Percentiles rank a stretch among this genome's conserved stretches.
Evolutionary conservation across 768 basidiomycete genomes (phyloP).

Genomic region (Saitozyma podzolica): DNA sequence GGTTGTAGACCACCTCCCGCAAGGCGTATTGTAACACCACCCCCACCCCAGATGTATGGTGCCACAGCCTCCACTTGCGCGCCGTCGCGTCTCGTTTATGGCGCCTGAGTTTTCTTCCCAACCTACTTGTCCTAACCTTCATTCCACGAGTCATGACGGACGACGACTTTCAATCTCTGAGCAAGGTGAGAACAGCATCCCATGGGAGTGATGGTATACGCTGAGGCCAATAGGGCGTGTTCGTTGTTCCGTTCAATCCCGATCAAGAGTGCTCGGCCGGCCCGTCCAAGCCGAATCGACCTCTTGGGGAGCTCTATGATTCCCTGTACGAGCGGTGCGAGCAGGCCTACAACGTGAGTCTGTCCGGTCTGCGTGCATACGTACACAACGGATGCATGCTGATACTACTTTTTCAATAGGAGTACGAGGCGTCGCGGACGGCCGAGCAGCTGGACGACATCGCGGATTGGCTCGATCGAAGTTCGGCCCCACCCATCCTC

Average conservation of each 20-base stretch:
- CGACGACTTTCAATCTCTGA: slow-evolving; percentile 31
- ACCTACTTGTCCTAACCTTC: too few species aligned
- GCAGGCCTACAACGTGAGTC: slow-evolving; percentile 15
- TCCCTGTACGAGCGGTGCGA: slow-evolving; percentile 14
- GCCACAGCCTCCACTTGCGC: too few species aligned
- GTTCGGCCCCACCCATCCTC: slow-evolving; percentile 18
- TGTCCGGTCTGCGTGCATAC: not conserved
- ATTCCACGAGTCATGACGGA: slow-evolving; percentile 4
- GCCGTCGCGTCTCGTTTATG: too few species aligned
- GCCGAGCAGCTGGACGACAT: slow-evolving; percentile 41
- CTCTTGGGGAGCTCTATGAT: slow-evolving; percentile 22
- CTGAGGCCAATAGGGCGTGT: slow-evolving; percentile 25
- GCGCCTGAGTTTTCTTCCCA: too few species aligned
- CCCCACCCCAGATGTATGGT: too few species aligned
- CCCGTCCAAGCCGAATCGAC: slow-evolving; percentile 17
- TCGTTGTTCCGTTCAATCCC: slow-evolving; percentile 33
- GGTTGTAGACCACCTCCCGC: too few species aligned
- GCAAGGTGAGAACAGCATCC: slow-evolving; percentile 20
- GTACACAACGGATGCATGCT: not conserved
- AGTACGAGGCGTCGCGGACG: slow-evolving; percentile 21
- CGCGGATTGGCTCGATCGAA: slow-evolving; percentile 37
- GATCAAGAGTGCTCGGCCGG: slow-evolving; percentile 15
- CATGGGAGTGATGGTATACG: not conserved
- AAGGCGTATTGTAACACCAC: too few species aligned
- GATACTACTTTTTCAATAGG: slow-evolving; percentile 10